A percentile compares a stretch with the other conserved stretches of the same genome.
Conservation (phyloP, 768 basidiomycete species). For the Plicaturopsis crispa region DNA sequence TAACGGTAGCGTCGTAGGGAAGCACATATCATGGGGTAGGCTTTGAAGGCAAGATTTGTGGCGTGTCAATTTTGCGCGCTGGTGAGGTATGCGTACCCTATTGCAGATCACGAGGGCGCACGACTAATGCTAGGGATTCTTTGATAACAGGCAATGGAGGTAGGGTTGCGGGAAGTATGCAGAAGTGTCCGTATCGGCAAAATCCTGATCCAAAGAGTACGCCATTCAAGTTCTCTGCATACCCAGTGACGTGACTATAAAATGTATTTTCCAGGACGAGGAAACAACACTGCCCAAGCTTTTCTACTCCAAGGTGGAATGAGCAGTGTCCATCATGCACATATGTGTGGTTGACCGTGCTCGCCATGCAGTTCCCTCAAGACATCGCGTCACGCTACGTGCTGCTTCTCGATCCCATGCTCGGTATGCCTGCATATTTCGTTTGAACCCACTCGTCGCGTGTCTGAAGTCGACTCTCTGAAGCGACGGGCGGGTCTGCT, state of each 20-base stretch:
- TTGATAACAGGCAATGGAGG: constrained; percentile 96
- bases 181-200: constrained; percentile 93
- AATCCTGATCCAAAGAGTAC: constrained; percentile 92
- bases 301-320: constrained; percentile 74
- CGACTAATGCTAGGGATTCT: constrained; percentile 1
- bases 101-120: not conserved
- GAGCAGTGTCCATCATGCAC: not conserved
- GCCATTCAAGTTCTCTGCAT: constrained; percentile 12
- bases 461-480: too few relatives aligned
- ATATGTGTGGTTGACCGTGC: not conserved
- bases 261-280: constrained; percentile 52
- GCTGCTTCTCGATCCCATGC: constrained; percentile 95
- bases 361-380: constrained; percentile 66
- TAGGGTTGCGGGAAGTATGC: constrained; percentile 92
- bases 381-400: constrained; percentile 91
- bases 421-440: constrained; percentile 46
- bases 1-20: constrained; percentile 38
- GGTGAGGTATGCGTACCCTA: constrained; percentile 63
- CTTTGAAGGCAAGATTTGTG: constrained; percentile 95
- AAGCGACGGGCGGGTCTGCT: constrained; percentile 93
- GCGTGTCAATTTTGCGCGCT: constrained; percentile 89
- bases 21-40: constrained; percentile 84
- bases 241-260: not conserved
- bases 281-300: constrained; percentile 90
- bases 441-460: not conserved